Conservation (phyloP, 495 filamentous ascomycete species). For the Penicillium pulvis region DNA sequence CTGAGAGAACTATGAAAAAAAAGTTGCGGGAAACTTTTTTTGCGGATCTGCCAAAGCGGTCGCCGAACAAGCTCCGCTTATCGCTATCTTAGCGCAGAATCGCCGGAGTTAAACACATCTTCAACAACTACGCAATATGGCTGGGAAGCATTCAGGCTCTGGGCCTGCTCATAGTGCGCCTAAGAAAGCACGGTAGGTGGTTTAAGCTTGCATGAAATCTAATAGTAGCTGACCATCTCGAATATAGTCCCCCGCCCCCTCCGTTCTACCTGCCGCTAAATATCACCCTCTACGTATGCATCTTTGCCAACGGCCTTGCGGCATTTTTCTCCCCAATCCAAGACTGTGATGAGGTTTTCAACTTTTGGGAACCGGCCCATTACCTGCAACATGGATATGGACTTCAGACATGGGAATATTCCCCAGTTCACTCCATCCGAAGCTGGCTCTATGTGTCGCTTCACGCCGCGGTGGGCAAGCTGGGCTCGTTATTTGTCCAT, state of each 20-base stretch:
- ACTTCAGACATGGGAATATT: conserved; percentile 98
- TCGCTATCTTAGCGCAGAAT: conserved; percentile 27
- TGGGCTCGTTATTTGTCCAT: conserved; percentile 61
- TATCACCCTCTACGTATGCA: conserved; percentile 74
- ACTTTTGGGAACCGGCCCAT: conserved; percentile 98
- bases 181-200: conserved; percentile 36
- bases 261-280: conserved; percentile 71
- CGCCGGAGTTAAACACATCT: conserved; percentile 5
- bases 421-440: conserved; percentile 90
- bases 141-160: conserved; percentile 4
- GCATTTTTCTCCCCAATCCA: conserved; percentile 90
- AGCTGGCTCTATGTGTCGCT: conserved; percentile 94
- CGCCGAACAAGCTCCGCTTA: conserved; percentile 32
- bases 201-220: not conserved
- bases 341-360: conserved; percentile 98
- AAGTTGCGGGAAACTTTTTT: conserved; percentile 34
- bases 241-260: conserved; percentile 48
- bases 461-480: conserved; percentile 71
- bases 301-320: conserved; percentile 70
- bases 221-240: conserved; percentile 17
- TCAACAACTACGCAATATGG: conserved; percentile 14
- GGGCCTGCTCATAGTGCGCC: conserved; percentile 16
- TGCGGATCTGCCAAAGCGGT: conserved; percentile 37
- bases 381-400: conserved; percentile 93
- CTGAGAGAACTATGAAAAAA: conserved; percentile 24